Conservation (phyloP, 768 basidiomycete species). For the Podaxis sp. region DNA sequence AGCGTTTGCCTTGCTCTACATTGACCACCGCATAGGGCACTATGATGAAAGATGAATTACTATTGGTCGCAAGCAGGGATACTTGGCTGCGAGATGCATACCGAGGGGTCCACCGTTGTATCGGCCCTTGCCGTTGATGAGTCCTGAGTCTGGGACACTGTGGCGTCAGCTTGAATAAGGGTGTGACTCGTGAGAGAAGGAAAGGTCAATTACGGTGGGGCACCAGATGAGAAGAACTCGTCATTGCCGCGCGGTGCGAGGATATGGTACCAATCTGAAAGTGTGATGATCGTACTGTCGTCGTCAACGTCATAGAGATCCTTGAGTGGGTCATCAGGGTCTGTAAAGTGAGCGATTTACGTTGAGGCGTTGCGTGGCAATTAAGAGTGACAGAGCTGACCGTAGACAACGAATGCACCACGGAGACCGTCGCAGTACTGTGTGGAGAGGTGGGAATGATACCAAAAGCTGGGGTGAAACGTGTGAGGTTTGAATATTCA, state of each 20-base stretch:
- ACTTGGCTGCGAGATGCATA: slow-evolving; percentile 7
- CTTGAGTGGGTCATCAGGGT: slow-evolving; percentile 28
- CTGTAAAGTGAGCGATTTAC: slow-evolving; percentile 16
- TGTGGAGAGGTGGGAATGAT: slow-evolving; percentile 21
- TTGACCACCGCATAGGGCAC: slow-evolving; percentile 31
- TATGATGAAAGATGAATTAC: not conserved
- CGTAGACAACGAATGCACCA: slow-evolving; percentile 23
- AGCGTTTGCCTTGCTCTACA: slow-evolving; percentile 40
- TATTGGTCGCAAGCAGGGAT: not conserved
- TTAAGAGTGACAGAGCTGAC: slow-evolving; percentile 21
- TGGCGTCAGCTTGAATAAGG: not conserved
- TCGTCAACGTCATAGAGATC: slow-evolving; percentile 31
- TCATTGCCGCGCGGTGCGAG: slow-evolving; percentile 32
- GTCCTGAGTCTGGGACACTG: slow-evolving; percentile 3
- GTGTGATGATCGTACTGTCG: slow-evolving; percentile 29
- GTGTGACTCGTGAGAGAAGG: not conserved
- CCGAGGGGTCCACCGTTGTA: slow-evolving; percentile 7
- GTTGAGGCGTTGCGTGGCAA: slow-evolving; percentile 12
- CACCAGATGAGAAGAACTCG: slow-evolving; percentile 30
- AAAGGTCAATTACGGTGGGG: slow-evolving; percentile 10
- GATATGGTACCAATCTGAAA: slow-evolving; percentile 9
- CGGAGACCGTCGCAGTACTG: slow-evolving; percentile 27
- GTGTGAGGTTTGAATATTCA: not conserved
- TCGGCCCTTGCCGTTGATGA: slow-evolving; percentile 18
- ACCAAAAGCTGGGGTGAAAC: slow-evolving; percentile 9